Base-by-base conservation (phyloP, 2,329 filamentous ascomycete genomes). In the Diaporthe humulicola region DNA sequence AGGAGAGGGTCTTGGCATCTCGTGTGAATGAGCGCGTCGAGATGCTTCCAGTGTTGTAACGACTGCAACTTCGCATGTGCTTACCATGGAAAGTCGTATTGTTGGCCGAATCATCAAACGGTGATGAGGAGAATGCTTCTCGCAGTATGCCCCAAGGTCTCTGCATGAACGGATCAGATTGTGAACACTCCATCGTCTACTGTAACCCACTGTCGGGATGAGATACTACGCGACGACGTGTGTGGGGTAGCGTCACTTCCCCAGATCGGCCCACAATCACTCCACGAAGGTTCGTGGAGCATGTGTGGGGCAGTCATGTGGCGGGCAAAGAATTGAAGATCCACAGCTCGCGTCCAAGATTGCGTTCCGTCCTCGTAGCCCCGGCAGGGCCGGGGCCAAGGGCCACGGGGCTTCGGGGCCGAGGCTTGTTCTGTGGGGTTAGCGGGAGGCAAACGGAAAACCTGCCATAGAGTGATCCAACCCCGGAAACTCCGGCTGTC, bases 181-280 rank as follows among this genome's bases (percentile, higher is more conserved):
- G 4, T 25, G 45, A 28, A 28, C 0, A 52, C 8, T 4, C 8
- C 22, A 19, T 22, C 33, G 9, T 52, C 22, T 67, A 40, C 19
- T 9, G 0, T n/a, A 17, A 22, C 7, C 2, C 8, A 38, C 6
- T 10, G 2, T 52, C 4, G 10, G 2, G 28, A 1, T 2, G 9
- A 42, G 28, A 5, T 6, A 8, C 15, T 17, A 8, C 38, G 19
- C 22, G 22, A 42, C 17, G 6, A 7, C 40, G 19, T 19, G 28
- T 22, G 2, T 17, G 30, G 30, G 61, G 33, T 22, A 54, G 64
- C 19, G 33, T 54, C 30, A 54, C 64, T 69, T 69, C 64, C 64
- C 64, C 64, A 69, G 64, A 50, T 69, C 64, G 14, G 30, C 33
- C 48, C 64, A 67, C 28, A 54, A 15, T 69, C n/a, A 54, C 64